A percentile compares a stretch with the other conserved stretches of the same genome.
These are phyloP conservation scores for Meira miltonrushii DNA, from an alignment of 1,284 basidiomycete species.

Conservation along the genomic window DNA sequence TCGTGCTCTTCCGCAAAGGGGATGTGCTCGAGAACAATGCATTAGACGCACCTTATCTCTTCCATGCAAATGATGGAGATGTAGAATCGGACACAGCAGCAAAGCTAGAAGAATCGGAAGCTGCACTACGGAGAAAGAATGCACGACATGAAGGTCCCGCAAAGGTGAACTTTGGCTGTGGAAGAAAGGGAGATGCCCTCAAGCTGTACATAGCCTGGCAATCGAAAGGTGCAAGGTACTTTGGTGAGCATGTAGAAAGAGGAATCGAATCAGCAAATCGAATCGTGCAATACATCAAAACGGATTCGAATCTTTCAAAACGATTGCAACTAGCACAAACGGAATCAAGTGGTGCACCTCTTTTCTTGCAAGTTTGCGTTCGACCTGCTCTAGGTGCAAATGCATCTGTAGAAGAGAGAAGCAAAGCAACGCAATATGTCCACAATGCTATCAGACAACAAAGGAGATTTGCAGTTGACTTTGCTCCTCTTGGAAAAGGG, in stretches of 20 bases:
- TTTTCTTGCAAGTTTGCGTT: constrained; percentile 48
- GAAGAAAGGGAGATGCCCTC: constrained; percentile 53
- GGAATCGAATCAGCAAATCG: constrained; percentile 29
- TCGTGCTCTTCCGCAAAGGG: constrained; percentile 51
- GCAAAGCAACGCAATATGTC: constrained; percentile 19
- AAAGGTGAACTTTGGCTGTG: constrained; percentile 51
- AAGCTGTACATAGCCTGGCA: constrained; percentile 55
- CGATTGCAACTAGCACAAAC: constrained; percentile 38
- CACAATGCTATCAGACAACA: constrained; percentile 23
- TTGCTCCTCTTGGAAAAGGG: constrained; percentile 35
- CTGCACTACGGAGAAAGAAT: constrained; percentile 4
- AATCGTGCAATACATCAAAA: constrained; percentile 26
- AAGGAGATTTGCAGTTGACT: constrained; percentile 40
- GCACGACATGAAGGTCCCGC: constrained; percentile 25
- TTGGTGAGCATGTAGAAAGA: constrained; percentile 44
- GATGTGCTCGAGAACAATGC: constrained; percentile 49
- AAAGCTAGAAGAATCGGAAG: background rate
- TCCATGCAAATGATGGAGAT: constrained; percentile 33
- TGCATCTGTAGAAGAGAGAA: constrained; percentile 12
- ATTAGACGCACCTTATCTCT: constrained; percentile 54
- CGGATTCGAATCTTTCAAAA: constrained; percentile 4
- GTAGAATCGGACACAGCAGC: constrained; percentile 8
- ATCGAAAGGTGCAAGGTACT: constrained; percentile 48
- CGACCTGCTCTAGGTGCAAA: constrained; percentile 17
- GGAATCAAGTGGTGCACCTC: constrained; percentile 18